Percentiles rank a stretch among this genome's conserved stretches.
These are phyloP conservation scores for Curvularia eragrostidis DNA, from an alignment of 2,329 filamentous ascomycete species.

Conservation along the genomic window DNA sequence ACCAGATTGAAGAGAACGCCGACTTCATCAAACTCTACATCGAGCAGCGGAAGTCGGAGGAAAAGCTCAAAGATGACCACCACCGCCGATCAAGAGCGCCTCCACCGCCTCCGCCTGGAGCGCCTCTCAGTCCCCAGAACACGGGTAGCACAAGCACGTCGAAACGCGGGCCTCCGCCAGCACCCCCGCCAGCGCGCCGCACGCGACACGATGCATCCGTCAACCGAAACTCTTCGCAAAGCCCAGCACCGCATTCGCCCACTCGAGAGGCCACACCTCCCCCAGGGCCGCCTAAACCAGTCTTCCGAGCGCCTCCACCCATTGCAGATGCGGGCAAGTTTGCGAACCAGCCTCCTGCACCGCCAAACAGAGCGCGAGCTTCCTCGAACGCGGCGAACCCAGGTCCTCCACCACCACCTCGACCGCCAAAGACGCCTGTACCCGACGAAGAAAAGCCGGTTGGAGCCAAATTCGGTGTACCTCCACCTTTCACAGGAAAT, in stretches of 20 bases:
- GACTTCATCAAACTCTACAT: slow-evolving; percentile 74
- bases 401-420: slow-evolving; percentile 70
- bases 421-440: slow-evolving; percentile 61
- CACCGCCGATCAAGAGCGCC: slow-evolving; percentile 63
- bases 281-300: slow-evolving; percentile 63
- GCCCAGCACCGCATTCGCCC: slow-evolving; percentile 65
- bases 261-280: slow-evolving; percentile 76
- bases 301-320: slow-evolving; percentile 85
- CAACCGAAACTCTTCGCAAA: slow-evolving; percentile 58
- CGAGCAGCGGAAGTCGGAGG: slow-evolving; percentile 66
- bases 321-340: slow-evolving; percentile 89
- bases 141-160: slow-evolving; percentile 61
- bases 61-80: slow-evolving; percentile 54
- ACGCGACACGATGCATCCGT: slow-evolving; percentile 51
- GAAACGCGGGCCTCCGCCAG: slow-evolving; percentile 66
- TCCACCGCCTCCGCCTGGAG: slow-evolving; percentile 66
- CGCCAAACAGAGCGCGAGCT: slow-evolving; percentile 58
- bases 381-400: slow-evolving; percentile 59
- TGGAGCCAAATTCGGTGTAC: slow-evolving; percentile 72
- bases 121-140: slow-evolving; percentile 65
- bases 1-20: slow-evolving; percentile 70
- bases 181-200: slow-evolving; percentile 61
- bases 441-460: slow-evolving; percentile 66
- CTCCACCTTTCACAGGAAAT: slow-evolving; percentile 77
- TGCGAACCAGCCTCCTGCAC: slow-evolving; percentile 60